Evolutionary conservation across 2,329 filamentous ascomycete genomes (phyloP).

Genomic region (Aspergillus ruber): DNA sequence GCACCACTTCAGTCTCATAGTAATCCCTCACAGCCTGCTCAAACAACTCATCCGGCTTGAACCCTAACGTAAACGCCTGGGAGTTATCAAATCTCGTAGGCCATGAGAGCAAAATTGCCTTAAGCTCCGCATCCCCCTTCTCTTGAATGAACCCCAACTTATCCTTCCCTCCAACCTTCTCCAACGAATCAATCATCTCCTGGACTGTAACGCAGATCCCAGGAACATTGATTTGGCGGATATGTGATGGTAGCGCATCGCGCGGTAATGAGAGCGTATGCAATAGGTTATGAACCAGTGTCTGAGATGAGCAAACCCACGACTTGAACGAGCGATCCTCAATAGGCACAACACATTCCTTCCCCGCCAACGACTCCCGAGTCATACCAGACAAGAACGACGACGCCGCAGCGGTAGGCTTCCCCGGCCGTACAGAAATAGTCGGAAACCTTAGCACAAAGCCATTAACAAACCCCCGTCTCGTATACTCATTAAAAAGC

Average conservation of each 20-base stretch:
- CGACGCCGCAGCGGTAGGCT: constrained; percentile 56
- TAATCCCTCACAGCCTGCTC: constrained; percentile 54
- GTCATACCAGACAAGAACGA: constrained; percentile 58
- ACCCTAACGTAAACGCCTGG: constrained; percentile 46
- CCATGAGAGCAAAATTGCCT: constrained; percentile 52
- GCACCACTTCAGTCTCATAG: constrained; percentile 39
- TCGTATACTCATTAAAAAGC: constrained; percentile 58
- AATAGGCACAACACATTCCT: constrained; percentile 48
- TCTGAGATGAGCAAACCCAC: constrained; percentile 51
- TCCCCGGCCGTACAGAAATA: constrained; percentile 55
- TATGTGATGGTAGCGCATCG: constrained; percentile 36
- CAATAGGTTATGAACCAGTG: constrained; percentile 49
- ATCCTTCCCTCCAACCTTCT: constrained; percentile 49
- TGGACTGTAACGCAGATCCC: constrained; percentile 48
- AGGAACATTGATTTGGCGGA: constrained; percentile 53
- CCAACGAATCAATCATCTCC: constrained; percentile 52
- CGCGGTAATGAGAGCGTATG: constrained; percentile 41
- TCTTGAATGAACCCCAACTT: constrained; percentile 47
- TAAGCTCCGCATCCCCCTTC: constrained; percentile 44
- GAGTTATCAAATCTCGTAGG: constrained; percentile 50
- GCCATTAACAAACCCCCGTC: constrained; percentile 53
- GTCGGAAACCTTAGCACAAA: constrained; percentile 56
- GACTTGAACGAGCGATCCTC: constrained; percentile 46
- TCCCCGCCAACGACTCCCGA: constrained; percentile 54
- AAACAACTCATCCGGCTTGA: constrained; percentile 47